Conservation (phyloP, 192 early-diverging fungal genomes). For the Paraglomus occultum region DNA sequence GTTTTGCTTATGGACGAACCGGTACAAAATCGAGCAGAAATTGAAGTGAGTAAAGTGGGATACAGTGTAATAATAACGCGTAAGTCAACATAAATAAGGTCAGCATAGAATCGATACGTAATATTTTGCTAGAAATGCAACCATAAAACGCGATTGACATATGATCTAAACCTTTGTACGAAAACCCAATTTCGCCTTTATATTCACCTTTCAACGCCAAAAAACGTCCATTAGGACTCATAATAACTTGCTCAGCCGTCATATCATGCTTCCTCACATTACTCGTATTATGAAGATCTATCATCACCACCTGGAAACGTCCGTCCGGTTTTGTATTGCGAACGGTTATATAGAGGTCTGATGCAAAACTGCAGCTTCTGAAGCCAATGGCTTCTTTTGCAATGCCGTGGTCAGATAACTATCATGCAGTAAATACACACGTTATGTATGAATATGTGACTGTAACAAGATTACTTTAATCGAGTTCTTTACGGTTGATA, state of each 20-base stretch:
- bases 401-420: too few relatives aligned
- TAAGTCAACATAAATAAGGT: not conserved
- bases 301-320: conserved; percentile 89
- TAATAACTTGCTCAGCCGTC: conserved; percentile 96
- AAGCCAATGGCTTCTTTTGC: too few relatives aligned
- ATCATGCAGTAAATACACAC: too few relatives aligned
- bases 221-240: conserved; percentile 92
- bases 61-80: too few relatives aligned
- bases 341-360: too few relatives aligned
- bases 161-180: not conserved
- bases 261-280: conserved; percentile 88
- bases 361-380: too few relatives aligned
- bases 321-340: conserved; percentile 30
- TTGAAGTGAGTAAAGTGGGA: not conserved
- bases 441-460: too few relatives aligned
- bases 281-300: conserved; percentile 85
- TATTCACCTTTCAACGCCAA: conserved; percentile 92
- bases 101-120: not conserved
- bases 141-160: not conserved
- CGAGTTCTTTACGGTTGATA: too few relatives aligned
- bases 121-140: not conserved
- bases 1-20: conserved; percentile 54
- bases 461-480: too few relatives aligned
- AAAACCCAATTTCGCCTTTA: not conserved
- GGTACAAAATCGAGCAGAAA: not conserved